Conservation (phyloP, 176 grass and related monocot genomes). For the Aegilops umbellulata region DNA sequence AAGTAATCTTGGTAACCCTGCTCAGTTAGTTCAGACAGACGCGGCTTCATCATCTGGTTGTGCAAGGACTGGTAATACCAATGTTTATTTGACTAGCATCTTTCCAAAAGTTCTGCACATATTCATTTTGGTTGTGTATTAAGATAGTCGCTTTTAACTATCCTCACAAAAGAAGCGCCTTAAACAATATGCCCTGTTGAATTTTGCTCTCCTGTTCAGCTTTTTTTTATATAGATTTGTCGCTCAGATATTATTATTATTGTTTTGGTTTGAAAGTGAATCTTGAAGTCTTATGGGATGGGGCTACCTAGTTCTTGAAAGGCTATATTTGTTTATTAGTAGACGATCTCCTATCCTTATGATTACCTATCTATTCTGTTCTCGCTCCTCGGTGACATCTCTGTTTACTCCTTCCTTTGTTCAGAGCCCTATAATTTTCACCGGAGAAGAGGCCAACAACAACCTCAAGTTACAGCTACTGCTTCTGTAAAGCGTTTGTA, state of each 20-base stretch:
- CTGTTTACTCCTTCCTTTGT: constrained; percentile 22
- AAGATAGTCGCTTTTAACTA: background rate
- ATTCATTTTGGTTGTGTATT: constrained; percentile 18
- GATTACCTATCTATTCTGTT: constrained; percentile 5
- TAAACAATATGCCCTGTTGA: background rate
- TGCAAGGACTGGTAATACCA: constrained; percentile 80
- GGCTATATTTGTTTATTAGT: constrained; percentile 19
- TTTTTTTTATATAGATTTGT: constrained; percentile 1
- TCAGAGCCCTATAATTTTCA: constrained; percentile 84
- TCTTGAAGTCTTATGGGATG: constrained; percentile 14
- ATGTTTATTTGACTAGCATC: constrained; percentile 9
- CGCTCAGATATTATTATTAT: constrained; percentile 21
- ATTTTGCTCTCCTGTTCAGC: background rate
- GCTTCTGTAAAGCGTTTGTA: constrained; percentile 91
- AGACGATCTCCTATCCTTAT: background rate
- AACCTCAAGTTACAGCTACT: constrained; percentile 83
- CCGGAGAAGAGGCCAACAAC: constrained; percentile 89
- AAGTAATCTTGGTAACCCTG: constrained; percentile 24
- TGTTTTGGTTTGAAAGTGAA: constrained; percentile 7
- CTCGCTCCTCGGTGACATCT: constrained; percentile 24
- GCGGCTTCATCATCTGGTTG: constrained; percentile 71
- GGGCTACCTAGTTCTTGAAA: constrained; percentile 14
- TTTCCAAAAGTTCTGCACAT: background rate
- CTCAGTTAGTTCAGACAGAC: constrained; percentile 43
- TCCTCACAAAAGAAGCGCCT: background rate